Percentiles rank a stretch among this genome's conserved stretches.
These are phyloP conservation scores for Ramaria sp. DNA, from an alignment of 768 basidiomycete genomes.

Conservation along the genomic window DNA sequence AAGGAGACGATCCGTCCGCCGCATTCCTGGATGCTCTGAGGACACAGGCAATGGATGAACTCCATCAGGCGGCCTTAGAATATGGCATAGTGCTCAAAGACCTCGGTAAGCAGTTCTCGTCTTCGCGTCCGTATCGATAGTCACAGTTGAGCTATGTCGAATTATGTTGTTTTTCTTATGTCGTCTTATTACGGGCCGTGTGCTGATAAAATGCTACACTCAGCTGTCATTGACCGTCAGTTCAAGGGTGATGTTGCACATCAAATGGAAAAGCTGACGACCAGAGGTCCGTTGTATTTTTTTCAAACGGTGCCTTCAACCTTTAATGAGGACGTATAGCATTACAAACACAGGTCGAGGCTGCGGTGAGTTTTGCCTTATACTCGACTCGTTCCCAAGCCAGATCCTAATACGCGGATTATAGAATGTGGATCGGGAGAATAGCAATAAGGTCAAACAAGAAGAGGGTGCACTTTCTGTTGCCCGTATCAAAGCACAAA, in stretches of 20 bases:
- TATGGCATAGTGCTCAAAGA: conserved; percentile 81
- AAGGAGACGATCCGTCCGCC: conserved; percentile 56
- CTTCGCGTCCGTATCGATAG: too few species aligned
- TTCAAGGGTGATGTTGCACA: conserved; percentile 83
- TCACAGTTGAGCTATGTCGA: background rate
- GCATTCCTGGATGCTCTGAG: conserved; percentile 76
- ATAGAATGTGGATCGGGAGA: conserved; percentile 78
- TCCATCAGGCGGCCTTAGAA: conserved; percentile 70
- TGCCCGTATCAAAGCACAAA: conserved; percentile 63
- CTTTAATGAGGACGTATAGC: conserved; percentile 23
- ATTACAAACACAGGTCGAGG: conserved; percentile 80
- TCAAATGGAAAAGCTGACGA: conserved; percentile 80
- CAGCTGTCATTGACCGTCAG: conserved; percentile 77
- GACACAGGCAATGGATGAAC: conserved; percentile 79
- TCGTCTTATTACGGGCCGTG: background rate
- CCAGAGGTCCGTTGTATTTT: conserved; percentile 27
- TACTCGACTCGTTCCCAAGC: background rate
- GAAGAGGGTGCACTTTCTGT: conserved; percentile 73
- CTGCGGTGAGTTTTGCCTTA: conserved; percentile 41
- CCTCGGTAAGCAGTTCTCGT: conserved; percentile 36
- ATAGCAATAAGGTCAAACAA: conserved; percentile 80
- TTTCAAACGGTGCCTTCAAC: background rate
- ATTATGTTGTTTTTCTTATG: too few species aligned
- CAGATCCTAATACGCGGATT: background rate
- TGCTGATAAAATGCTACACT: background rate